Evolutionary conservation across 2,329 filamentous ascomycete genomes (phyloP).

Genomic region (Incumbomyces lentus): DNA sequence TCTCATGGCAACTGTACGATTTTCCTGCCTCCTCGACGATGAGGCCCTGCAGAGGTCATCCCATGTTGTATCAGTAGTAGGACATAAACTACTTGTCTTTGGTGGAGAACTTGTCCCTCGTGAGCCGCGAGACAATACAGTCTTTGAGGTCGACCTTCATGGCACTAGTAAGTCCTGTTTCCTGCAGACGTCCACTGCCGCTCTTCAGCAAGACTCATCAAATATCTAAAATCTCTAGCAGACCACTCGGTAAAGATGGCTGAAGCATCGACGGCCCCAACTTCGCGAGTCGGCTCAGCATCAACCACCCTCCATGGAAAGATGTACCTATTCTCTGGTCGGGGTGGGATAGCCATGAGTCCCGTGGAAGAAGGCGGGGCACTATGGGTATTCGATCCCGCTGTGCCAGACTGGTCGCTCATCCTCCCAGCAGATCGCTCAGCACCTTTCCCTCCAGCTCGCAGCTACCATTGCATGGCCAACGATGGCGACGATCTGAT

Average conservation of each 20-base stretch:
- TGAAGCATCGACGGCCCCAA: background rate
- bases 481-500: slow-evolving; percentile 57
- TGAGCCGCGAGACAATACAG: slow-evolving; percentile 60
- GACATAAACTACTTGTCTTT: slow-evolving; percentile 56
- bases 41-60: slow-evolving; percentile 55
- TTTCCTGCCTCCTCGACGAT: background rate
- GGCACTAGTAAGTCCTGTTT: slow-evolving; percentile 3
- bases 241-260: slow-evolving; percentile 43
- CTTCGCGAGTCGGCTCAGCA: slow-evolving; percentile 47
- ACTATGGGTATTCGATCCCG: slow-evolving; percentile 66
- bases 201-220: too few species aligned
- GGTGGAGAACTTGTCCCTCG: slow-evolving; percentile 62
- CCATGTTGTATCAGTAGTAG: slow-evolving; percentile 55
- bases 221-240: background rate
- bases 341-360: slow-evolving; percentile 57
- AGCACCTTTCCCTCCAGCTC: slow-evolving; percentile 47
- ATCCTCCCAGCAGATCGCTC: slow-evolving; percentile 45
- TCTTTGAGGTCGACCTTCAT: slow-evolving; percentile 49
- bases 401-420: slow-evolving; percentile 51
- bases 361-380: slow-evolving; percentile 64
- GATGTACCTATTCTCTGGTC: slow-evolving; percentile 74
- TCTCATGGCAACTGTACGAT: slow-evolving; percentile 3
- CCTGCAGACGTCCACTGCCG: too few species aligned
- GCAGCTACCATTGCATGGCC: slow-evolving; percentile 60
- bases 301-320: slow-evolving; percentile 56